phyloP scores from a whole-genome alignment of 2,329 filamentous ascomycete species.

The Cercospora zeina region DNA sequence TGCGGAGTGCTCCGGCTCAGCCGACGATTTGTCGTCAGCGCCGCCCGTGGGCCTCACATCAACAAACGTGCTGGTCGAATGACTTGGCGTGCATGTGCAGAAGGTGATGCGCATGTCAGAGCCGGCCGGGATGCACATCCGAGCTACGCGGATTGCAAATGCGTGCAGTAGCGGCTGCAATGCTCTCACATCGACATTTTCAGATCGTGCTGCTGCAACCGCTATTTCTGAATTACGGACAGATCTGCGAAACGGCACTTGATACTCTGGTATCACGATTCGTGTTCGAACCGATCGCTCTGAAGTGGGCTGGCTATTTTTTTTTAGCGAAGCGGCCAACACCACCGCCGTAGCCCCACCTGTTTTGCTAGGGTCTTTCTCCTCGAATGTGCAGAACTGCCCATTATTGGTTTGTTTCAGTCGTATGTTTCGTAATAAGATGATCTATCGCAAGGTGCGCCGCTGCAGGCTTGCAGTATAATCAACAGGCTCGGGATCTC shows the following conservation, averaged over 20 bases:
- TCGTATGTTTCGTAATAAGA: not conserved
- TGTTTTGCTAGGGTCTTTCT: not conserved
- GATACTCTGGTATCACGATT: not conserved
- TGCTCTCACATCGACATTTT: not conserved
- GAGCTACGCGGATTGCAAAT: slow-evolving; percentile 8
- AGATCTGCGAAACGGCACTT: not conserved
- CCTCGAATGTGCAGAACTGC: not conserved
- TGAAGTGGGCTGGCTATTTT: not conserved
- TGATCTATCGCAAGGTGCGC: not conserved
- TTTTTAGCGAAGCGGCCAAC: not conserved
- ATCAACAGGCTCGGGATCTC: not conserved
- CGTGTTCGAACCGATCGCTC: not conserved
- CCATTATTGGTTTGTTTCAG: not conserved
- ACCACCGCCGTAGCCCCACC: not conserved
- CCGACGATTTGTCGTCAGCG: not conserved
- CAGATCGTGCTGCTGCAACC: not conserved
- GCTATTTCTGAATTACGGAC: not conserved
- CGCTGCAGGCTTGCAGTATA: not conserved
- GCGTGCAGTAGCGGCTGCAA: slow-evolving; percentile 5
- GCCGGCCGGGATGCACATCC: not conserved
- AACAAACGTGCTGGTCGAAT: not conserved
- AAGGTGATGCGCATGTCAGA: not conserved
- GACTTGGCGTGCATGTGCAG: slow-evolving; percentile 1
- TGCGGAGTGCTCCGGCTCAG: not conserved
- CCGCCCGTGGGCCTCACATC: not conserved